A percentile compares a stretch with the other conserved stretches of the same genome.
Conservation (phyloP, 345 rosid genomes). For the Populus simonii region DNA sequence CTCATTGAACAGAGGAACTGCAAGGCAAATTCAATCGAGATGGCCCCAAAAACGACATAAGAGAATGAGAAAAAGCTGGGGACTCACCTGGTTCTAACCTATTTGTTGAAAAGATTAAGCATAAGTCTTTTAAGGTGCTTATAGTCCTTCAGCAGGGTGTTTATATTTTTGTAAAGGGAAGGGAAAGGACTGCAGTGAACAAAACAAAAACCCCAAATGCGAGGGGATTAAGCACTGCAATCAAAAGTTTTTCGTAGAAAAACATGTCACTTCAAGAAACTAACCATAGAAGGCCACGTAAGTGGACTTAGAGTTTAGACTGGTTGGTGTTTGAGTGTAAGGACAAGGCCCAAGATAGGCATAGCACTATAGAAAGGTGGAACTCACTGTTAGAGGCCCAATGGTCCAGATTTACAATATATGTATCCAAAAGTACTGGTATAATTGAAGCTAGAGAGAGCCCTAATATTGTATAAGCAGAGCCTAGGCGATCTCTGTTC, state of each 20-base stretch:
- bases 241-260: not conserved
- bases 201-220: not conserved
- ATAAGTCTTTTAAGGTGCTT: not conserved
- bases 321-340: not conserved
- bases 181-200: not conserved
- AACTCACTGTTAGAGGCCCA: no score
- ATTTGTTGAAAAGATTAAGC: not conserved
- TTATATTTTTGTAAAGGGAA: not conserved
- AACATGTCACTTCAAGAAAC: not conserved
- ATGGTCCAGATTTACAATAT: no score
- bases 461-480: no score
- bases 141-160: not conserved
- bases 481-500: no score
- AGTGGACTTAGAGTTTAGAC: not conserved
- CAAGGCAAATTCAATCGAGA: no score
- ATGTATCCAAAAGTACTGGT: no score
- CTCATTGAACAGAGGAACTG: not conserved
- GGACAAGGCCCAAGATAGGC: no score
- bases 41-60: no score
- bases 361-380: no score
- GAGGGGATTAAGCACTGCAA: not conserved
- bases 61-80: not conserved
- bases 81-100: slow-evolving; percentile 18
- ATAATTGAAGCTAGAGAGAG: no score
- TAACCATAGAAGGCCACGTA: not conserved